phyloP scores from a whole-genome alignment of 257 asterid species.

The Solanum sparsipilum region DNA sequence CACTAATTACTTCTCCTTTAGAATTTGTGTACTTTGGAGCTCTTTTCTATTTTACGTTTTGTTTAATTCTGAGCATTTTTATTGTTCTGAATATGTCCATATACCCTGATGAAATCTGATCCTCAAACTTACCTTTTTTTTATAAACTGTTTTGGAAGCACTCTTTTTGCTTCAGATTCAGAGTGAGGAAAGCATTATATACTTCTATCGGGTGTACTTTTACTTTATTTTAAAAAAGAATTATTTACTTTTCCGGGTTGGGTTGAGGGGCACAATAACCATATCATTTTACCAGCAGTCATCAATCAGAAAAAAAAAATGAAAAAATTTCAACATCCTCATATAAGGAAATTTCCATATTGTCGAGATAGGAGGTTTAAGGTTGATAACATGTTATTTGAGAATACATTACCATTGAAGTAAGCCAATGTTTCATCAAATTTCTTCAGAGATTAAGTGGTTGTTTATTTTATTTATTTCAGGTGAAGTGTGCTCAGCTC shows the following conservation, averaged over 20 bases:
- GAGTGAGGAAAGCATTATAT: not conserved
- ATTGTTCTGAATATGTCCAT: not conserved
- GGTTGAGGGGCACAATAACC: not conserved
- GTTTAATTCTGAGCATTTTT: not conserved
- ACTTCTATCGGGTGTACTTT: not conserved
- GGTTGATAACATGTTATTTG: not conserved
- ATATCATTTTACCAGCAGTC: not conserved
- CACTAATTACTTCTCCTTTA: not conserved
- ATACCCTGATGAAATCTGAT: not conserved
- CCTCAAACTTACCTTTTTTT: not conserved
- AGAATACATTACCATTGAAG: not conserved
- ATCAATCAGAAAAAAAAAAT: not conserved
- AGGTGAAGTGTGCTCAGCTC: slow-evolving; percentile 86
- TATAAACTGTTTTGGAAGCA: not conserved
- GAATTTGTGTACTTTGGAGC: not conserved
- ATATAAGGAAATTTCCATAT: not conserved
- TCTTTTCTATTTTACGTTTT: not conserved
- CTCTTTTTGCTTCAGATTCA: not conserved
- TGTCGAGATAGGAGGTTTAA: not conserved
- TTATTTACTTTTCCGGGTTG: not conserved
- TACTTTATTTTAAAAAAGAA: not conserved
- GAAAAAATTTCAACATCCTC: not conserved
- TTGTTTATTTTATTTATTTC: slow-evolving; percentile 7
- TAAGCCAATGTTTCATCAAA: not conserved
- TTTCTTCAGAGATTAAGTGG: not conserved